Evolutionary conservation across 2,329 filamentous ascomycete species (phyloP).

Genomic region (Exophiala calicioides): DNA sequence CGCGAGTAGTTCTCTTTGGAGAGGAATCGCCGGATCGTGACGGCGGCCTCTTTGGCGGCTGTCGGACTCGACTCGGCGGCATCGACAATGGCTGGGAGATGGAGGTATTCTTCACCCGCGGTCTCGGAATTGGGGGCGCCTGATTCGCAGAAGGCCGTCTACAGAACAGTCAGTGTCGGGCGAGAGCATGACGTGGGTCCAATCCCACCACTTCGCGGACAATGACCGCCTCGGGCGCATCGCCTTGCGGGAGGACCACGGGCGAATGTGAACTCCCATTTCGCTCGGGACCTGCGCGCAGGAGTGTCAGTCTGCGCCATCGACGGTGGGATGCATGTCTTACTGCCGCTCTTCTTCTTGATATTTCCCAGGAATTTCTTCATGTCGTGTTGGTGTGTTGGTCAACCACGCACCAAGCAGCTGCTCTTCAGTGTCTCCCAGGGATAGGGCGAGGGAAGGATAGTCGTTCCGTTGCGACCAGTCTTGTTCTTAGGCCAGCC

Average conservation of each 20-base stretch:
- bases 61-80: slow-evolving; percentile 86
- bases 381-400: no score
- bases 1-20: slow-evolving; percentile 65
- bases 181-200: background rate
- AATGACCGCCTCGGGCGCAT: slow-evolving; percentile 43
- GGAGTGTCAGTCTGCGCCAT: slow-evolving; percentile 11
- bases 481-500: no score
- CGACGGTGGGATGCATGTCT: background rate
- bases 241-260: slow-evolving; percentile 31
- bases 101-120: slow-evolving; percentile 81
- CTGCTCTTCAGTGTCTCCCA: no score
- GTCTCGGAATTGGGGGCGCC: slow-evolving; percentile 56
- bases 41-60: slow-evolving; percentile 79
- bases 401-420: no score
- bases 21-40: slow-evolving; percentile 79
- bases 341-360: slow-evolving; percentile 29
- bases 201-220: slow-evolving; percentile 44
- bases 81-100: slow-evolving; percentile 91
- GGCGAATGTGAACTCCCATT: slow-evolving; percentile 10
- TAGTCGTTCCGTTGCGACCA: no score
- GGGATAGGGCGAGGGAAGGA: no score
- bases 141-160: slow-evolving; percentile 82
- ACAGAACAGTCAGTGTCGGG: slow-evolving; percentile 16
- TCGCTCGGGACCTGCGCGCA: slow-evolving; percentile 23
- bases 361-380: slow-evolving; percentile 29